A percentile compares a stretch with the other conserved stretches of the same genome.
phyloP scores from a whole-genome alignment of 352 stramenopile genomes.

The Nothophytophthora sp. region DNA sequence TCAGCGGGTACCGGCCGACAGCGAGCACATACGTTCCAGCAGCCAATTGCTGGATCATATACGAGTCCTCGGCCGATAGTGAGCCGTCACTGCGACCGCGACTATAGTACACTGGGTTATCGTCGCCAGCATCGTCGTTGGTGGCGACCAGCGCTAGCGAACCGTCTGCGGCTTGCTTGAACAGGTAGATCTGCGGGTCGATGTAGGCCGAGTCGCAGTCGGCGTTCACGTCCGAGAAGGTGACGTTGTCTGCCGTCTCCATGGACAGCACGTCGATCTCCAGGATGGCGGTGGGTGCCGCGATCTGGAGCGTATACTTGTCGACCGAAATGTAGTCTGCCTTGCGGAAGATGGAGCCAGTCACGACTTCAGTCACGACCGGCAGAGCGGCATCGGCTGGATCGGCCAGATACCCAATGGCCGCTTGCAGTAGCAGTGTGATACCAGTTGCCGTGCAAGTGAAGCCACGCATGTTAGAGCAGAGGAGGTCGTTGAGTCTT shows the following conservation, averaged over 20 bases:
- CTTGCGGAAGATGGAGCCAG: slow-evolving; percentile 58
- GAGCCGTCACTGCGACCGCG: slow-evolving; percentile 47
- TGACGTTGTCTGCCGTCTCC: slow-evolving; percentile 45
- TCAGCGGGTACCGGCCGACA: slow-evolving; percentile 61
- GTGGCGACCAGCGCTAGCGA: slow-evolving; percentile 40
- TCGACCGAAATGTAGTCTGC: slow-evolving; percentile 55
- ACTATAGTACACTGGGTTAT: slow-evolving; percentile 42
- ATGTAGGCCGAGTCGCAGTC: slow-evolving; percentile 80
- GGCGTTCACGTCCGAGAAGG: slow-evolving; percentile 53
- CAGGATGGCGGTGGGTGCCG: slow-evolving; percentile 38
- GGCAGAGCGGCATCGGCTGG: slow-evolving; percentile 14
- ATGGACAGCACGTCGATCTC: slow-evolving; percentile 72
- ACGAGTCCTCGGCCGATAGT: slow-evolving; percentile 51
- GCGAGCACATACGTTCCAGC: slow-evolving; percentile 57
- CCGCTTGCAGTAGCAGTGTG: slow-evolving; percentile 17
- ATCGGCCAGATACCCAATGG: not conserved
- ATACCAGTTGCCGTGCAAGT: slow-evolving; percentile 7
- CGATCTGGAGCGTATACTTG: slow-evolving; percentile 54
- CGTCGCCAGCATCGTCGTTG: slow-evolving; percentile 70
- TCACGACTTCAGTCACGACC: slow-evolving; percentile 46
- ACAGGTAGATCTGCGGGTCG: slow-evolving; percentile 64
- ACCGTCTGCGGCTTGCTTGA: slow-evolving; percentile 25
- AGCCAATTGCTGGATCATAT: slow-evolving; percentile 49
- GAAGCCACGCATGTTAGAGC: slow-evolving; percentile 21
- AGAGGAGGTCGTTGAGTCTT: too few relatives aligned